Evolutionary conservation across 371 early-diverging fungal genomes (phyloP).

Genomic region (Circinella umbellata): DNA sequence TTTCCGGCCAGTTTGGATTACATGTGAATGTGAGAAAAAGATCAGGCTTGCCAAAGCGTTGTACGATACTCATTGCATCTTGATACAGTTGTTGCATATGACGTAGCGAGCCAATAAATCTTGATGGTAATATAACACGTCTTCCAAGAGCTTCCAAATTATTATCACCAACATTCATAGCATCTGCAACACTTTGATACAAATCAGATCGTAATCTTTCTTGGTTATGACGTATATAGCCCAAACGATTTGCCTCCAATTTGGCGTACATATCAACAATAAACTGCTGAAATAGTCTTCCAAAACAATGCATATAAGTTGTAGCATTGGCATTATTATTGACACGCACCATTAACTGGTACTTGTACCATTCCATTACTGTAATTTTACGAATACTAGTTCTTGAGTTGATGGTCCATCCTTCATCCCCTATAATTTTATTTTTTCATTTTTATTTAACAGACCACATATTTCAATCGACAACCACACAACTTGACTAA

Average conservation of each 20-base stretch:
- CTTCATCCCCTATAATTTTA: too few relatives aligned
- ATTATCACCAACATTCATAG: slow-evolving; percentile 3
- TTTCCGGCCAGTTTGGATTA: neutral
- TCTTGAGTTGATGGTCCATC: too few relatives aligned
- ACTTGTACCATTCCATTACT: too few relatives aligned
- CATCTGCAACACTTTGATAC: neutral
- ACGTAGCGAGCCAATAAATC: neutral
- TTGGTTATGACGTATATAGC: neutral
- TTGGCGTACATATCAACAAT: slow-evolving; percentile 6
- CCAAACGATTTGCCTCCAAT: neutral
- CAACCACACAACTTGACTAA: too few relatives aligned
- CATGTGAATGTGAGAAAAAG: slow-evolving; percentile 8
- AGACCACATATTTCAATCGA: too few relatives aligned
- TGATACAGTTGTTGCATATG: slow-evolving; percentile 12
- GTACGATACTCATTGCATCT: slow-evolving; percentile 11
- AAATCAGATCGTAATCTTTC: slow-evolving; percentile 6
- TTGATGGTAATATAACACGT: slow-evolving; percentile 1
- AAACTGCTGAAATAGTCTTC: neutral
- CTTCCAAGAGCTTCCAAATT: neutral
- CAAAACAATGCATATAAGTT: too few relatives aligned
- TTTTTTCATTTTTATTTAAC: too few relatives aligned
- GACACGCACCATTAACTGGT: too few relatives aligned
- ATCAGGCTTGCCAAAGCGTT: neutral
- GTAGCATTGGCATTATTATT: too few relatives aligned
- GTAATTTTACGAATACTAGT: too few relatives aligned